Evolutionary conservation across 495 filamentous ascomycete genomes (phyloP).

Genomic region (Trichoderma erinaceum): DNA sequence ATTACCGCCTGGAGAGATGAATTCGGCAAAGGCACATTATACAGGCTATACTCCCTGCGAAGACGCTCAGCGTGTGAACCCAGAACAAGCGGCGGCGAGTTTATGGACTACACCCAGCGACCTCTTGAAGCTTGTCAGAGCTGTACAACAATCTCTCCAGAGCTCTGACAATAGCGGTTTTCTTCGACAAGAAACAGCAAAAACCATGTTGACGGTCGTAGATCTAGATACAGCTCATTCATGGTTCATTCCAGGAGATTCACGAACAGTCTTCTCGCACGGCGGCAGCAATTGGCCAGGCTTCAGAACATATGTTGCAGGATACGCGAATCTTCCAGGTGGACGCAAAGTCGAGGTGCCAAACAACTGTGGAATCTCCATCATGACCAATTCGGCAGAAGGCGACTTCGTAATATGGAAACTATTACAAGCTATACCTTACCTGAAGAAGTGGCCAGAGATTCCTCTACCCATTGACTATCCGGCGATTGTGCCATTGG

Average conservation of each 20-base stretch:
- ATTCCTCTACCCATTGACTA: not conserved
- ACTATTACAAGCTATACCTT: not conserved
- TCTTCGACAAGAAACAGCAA: not conserved
- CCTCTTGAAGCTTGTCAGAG: not conserved
- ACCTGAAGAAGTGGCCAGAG: not conserved
- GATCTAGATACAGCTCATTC: not conserved
- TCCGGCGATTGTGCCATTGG: not conserved
- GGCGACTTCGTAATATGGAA: not conserved
- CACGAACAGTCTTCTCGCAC: not conserved
- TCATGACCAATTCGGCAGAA: not conserved
- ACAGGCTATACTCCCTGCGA: not conserved
- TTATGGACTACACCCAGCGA: constrained; percentile 7
- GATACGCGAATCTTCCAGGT: not conserved
- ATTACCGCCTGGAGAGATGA: not conserved
- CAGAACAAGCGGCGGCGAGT: not conserved
- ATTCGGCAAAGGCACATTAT: not conserved
- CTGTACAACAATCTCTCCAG: not conserved
- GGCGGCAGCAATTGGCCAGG: not conserved
- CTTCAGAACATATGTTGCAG: not conserved
- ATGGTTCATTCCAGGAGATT: not conserved
- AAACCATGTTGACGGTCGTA: not conserved
- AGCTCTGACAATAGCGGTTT: not conserved
- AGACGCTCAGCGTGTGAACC: not conserved
- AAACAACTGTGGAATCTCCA: not conserved
- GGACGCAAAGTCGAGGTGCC: not conserved